These are phyloP conservation scores for Apiosordaria backusii DNA, from an alignment of 495 filamentous ascomycete genomes.

Conservation along the genomic window DNA sequence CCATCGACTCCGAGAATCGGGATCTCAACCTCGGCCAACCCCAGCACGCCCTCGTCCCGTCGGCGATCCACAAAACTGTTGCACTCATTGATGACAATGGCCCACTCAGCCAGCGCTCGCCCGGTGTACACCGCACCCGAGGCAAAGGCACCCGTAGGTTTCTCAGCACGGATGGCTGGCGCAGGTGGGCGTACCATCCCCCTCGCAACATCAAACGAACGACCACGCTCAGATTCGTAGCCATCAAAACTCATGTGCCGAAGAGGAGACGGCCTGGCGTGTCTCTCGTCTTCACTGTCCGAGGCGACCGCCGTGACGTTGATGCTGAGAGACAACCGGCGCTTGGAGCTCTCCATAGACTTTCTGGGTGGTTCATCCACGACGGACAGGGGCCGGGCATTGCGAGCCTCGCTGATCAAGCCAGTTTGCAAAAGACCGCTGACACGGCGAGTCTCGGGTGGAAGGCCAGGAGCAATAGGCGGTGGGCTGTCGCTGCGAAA, in stretches of 20 bases:
- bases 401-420: slow-evolving; percentile 43
- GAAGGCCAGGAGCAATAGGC: slow-evolving; percentile 36
- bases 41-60: slow-evolving; percentile 77
- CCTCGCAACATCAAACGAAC: slow-evolving; percentile 13
- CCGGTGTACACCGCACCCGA: slow-evolving; percentile 67
- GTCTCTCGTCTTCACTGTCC: slow-evolving; percentile 10
- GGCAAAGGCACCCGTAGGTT: slow-evolving; percentile 39
- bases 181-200: slow-evolving; percentile 11
- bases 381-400: slow-evolving; percentile 34
- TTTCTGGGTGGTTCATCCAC: slow-evolving; percentile 14
- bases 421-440: slow-evolving; percentile 44
- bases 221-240: slow-evolving; percentile 17
- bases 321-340: slow-evolving; percentile 23
- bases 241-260: slow-evolving; percentile 14
- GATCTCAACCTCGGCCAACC: slow-evolving; percentile 75
- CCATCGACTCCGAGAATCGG: slow-evolving; percentile 83
- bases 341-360: slow-evolving; percentile 13
- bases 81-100: slow-evolving; percentile 76
- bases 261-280: slow-evolving; percentile 9
- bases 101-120: slow-evolving; percentile 89
- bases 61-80: slow-evolving; percentile 89
- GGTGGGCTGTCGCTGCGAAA: slow-evolving; percentile 37
- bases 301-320: slow-evolving; percentile 16
- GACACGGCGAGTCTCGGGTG: slow-evolving; percentile 42
- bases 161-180: slow-evolving; percentile 31